These are phyloP conservation scores for Tephrocybe rancida DNA, from an alignment of 768 basidiomycete species.

Conservation along the genomic window DNA sequence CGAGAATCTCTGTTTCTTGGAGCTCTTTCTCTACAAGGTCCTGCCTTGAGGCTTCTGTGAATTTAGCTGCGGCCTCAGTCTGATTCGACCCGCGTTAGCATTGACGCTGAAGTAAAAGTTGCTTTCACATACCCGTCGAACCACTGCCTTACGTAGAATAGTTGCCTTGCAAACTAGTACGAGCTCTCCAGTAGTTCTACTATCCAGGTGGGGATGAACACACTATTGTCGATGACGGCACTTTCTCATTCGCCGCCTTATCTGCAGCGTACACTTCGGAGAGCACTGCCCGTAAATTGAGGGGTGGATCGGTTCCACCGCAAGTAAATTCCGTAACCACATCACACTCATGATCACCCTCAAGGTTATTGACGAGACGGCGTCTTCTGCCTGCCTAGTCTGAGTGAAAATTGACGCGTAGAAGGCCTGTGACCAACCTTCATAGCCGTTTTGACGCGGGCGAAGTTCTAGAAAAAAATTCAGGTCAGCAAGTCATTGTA, in stretches of 20 bases:
- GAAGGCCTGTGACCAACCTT: constrained; percentile 46
- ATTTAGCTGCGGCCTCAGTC: constrained; percentile 64
- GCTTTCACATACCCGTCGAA: constrained; percentile 53
- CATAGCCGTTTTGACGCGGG: constrained; percentile 63
- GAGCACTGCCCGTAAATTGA: constrained; percentile 59
- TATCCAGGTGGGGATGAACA: constrained; percentile 9
- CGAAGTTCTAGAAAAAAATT: constrained; percentile 47
- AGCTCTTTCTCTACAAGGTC: constrained; percentile 69
- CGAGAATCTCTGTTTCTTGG: constrained; percentile 56
- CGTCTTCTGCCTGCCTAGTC: constrained; percentile 51
- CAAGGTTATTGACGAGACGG: constrained; percentile 55
- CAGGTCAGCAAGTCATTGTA: neutral
- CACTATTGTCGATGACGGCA: constrained; percentile 52
- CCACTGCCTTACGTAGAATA: constrained; percentile 59
- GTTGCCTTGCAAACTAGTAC: constrained; percentile 26
- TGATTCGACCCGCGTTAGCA: constrained; percentile 23
- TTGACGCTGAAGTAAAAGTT: constrained; percentile 1
- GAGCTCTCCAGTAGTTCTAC: neutral
- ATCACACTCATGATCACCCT: constrained; percentile 43
- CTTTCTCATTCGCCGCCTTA: constrained; percentile 47
- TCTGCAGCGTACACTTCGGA: constrained; percentile 71
- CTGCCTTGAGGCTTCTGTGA: constrained; percentile 53
- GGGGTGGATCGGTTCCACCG: neutral
- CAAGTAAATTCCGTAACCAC: too few relatives aligned
- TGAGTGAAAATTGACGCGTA: constrained; percentile 3